Evolutionary conservation across 495 filamentous ascomycete genomes (phyloP).

Genomic region (Penicillium atrosanguineum): DNA sequence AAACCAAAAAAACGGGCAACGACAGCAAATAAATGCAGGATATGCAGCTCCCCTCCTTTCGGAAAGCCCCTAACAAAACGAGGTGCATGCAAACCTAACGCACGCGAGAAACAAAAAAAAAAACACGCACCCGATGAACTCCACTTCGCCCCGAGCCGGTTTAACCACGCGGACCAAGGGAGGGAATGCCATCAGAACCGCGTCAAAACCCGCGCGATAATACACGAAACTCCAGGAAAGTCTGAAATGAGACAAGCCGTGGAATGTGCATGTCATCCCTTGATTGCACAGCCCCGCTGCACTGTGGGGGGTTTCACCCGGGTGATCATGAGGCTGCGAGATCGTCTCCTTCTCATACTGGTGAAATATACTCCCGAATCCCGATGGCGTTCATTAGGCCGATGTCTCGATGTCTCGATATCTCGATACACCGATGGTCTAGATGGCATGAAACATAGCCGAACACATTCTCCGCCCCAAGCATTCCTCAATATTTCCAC

Average conservation of each 20-base stretch:
- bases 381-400: too few species aligned
- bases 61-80: not conserved
- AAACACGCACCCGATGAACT: conserved; percentile 5
- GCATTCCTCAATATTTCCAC: not conserved
- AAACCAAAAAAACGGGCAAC: not conserved
- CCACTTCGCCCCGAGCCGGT: conserved; percentile 26
- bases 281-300: conserved; percentile 31
- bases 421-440: not conserved
- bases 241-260: conserved; percentile 4
- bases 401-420: not conserved
- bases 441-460: not conserved
- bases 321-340: conserved; percentile 7
- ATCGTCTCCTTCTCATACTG: not conserved
- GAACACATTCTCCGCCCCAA: not conserved
- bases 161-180: conserved; percentile 22
- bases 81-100: conserved; percentile 16
- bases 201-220: not conserved
- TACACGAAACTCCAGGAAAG: not conserved
- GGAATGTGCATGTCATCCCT: conserved; percentile 31
- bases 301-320: conserved; percentile 10
- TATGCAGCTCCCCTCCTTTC: not conserved
- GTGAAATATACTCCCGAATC: not conserved
- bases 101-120: conserved; percentile 18
- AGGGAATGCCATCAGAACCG: conserved; percentile 1
- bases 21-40: not conserved